A percentile compares a stretch with the other conserved stretches of the same genome.
phyloP scores from a whole-genome alignment of 257 asterid genomes.

The Solanum bulbocastanum region DNA sequence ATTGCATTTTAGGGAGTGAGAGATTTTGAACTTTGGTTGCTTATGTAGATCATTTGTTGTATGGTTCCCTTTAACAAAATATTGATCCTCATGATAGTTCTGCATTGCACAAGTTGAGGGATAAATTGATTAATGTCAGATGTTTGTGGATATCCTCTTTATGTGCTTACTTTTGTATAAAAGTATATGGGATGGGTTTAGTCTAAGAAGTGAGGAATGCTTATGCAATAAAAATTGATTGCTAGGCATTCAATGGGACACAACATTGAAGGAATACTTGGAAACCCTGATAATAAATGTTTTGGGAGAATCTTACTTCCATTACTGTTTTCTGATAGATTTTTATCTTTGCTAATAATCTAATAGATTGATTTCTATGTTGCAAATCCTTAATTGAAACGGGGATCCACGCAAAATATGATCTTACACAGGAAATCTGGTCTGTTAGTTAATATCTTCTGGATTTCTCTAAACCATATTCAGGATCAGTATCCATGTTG shows the following conservation, averaged over 20 bases:
- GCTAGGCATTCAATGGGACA: not conserved
- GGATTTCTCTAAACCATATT: not conserved
- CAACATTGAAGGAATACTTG: not conserved
- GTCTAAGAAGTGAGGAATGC: not conserved
- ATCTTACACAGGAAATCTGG: not conserved
- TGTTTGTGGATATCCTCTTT: not conserved
- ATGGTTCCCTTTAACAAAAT: not conserved
- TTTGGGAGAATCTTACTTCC: not conserved
- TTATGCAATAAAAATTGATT: not conserved
- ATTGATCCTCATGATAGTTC: not conserved
- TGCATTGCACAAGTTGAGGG: not conserved
- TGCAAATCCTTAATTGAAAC: not conserved
- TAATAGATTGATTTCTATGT: not conserved
- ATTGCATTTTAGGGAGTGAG: not conserved
- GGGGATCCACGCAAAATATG: not conserved
- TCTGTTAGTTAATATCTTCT: not conserved
- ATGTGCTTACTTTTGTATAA: not conserved
- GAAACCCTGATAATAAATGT: not conserved
- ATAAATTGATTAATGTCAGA: not conserved
- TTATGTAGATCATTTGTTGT: not conserved
- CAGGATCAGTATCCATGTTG: not conserved
- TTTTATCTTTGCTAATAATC: not conserved
- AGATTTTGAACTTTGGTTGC: not conserved
- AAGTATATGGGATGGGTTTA: not conserved
- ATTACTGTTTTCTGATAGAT: not conserved